A percentile compares a stretch with the other conserved stretches of the same genome.
Evolutionary conservation across 2,329 filamentous ascomycete species (phyloP).

Genomic region (Botrytis fragariae): DNA sequence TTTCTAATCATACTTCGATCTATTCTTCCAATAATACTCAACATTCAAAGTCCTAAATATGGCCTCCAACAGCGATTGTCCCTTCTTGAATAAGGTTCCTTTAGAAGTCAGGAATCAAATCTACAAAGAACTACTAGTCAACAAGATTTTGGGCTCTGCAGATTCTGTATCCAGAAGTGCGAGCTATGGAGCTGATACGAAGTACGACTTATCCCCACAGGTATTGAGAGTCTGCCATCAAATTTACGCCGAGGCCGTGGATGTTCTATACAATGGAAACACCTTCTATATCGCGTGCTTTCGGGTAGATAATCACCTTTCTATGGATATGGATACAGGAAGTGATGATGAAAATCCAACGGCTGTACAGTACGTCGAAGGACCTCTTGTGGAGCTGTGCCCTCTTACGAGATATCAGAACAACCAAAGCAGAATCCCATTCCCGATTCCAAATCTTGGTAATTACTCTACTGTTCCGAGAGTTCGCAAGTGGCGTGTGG

Average conservation of each 20-base stretch:
- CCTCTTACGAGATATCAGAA: constrained; percentile 19
- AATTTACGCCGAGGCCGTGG: constrained; percentile 23
- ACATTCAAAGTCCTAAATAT: background rate
- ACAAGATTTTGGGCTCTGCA: constrained; percentile 4
- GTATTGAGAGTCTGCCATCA: constrained; percentile 18
- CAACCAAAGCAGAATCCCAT: background rate
- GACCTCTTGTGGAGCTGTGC: constrained; percentile 3
- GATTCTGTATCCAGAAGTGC: background rate
- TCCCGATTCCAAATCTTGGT: background rate
- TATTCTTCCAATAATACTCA: background rate
- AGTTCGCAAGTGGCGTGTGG: constrained; percentile 5
- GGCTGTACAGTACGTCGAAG: background rate
- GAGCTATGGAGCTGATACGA: background rate
- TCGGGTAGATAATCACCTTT: background rate
- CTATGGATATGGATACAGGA: background rate
- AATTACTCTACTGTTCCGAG: background rate
- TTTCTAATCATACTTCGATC: background rate
- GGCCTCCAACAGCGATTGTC: background rate
- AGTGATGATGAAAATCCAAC: background rate
- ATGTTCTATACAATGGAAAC: constrained; percentile 46
- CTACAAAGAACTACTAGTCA: constrained; percentile 31
- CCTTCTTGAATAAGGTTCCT: constrained; percentile 10
- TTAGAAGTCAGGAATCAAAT: constrained; percentile 58
- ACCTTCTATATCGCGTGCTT: constrained; percentile 39
- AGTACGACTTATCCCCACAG: constrained; percentile 23